Evolutionary conservation across 202 grass and related monocot species (phyloP), one percentile per base, ranked within the genome.

Genomic region (Saccharum hybrid): DNA sequence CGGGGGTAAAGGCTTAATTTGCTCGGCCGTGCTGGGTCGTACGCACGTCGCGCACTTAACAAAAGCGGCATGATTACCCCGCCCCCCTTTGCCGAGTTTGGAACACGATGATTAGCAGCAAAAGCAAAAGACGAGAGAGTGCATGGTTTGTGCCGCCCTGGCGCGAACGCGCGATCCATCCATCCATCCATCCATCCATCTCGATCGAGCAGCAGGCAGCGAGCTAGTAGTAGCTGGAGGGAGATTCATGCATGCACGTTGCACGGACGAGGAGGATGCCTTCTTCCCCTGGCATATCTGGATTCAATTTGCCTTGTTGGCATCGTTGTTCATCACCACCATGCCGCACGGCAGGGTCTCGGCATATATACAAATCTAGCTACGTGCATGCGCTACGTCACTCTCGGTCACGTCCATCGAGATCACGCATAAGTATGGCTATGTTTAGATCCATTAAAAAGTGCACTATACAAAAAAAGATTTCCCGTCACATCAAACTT

Each of bases 61-160:
- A 28, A 85, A 89, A 85, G 87, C 70, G 57, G 78, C 87, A 89
- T 89, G 71, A 89, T 89, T 85, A 48, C 87, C 65, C 67, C 14
- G 19, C 73, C 1, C 48, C 41, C 11, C 31, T 65, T 71, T 51
- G 37, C 71, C 14, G 65, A 70, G 15, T 36, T 59, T 60, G 77
- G 82, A 82, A 85, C 87, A 77, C 82, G 82, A 89, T 85, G 71
- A 85, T 85, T 74, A 41, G 33, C 41, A 21, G 18, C 40, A 26
- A 85, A 88, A 88, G 62, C 81, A 54, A 88, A 84, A 84, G 81
- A 75, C 70, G 4, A 2, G 3, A 0, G 10, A 1, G 66, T 45
- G 81, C 42, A 37, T 54, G 19, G 72, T 80, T 84, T 74, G 75
- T 79, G 81, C 74, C 74, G 80, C 80, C 28, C 66, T 57, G 54